phyloP scores from a whole-genome alignment of 2,329 filamentous ascomycete species.

The Teratosphaeria zuluensis region DNA sequence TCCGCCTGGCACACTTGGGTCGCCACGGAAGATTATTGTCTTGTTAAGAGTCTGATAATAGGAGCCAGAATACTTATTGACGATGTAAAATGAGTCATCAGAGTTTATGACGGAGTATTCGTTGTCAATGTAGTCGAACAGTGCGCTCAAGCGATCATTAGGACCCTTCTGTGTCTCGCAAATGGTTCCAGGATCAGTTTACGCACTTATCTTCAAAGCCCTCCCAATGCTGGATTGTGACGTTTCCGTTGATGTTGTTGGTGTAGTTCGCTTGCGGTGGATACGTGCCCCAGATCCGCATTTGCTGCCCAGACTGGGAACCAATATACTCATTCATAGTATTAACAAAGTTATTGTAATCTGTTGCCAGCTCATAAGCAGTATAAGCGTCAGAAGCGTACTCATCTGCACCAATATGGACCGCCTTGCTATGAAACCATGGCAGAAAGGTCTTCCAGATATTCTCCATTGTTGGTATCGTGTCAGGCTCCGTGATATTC shows the following conservation, averaged over 20 bases:
- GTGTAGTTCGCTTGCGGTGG: constrained; percentile 30
- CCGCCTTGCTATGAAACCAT: constrained; percentile 48
- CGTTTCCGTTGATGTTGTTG: constrained; percentile 33
- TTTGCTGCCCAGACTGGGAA: constrained; percentile 32
- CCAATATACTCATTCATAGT: constrained; percentile 41
- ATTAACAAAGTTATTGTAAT: constrained; percentile 47
- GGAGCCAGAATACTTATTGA: constrained; percentile 39
- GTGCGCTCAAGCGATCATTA: constrained; percentile 28
- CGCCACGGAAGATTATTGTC: constrained; percentile 38
- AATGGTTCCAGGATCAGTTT: too few species aligned
- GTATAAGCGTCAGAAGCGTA: constrained; percentile 26
- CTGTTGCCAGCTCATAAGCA: constrained; percentile 26
- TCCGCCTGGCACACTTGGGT: constrained; percentile 23
- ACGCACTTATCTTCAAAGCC: constrained; percentile 34
- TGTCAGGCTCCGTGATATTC: constrained; percentile 47
- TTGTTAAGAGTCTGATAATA: constrained; percentile 41
- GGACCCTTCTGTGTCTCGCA: background rate
- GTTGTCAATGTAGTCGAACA: constrained; percentile 33
- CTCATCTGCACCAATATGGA: constrained; percentile 49
- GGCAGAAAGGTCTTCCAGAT: constrained; percentile 46
- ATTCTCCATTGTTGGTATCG: constrained; percentile 43
- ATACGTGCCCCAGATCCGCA: constrained; percentile 50
- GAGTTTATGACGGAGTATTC: constrained; percentile 46
- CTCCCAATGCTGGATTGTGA: constrained; percentile 49
- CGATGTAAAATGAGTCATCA: constrained; percentile 44